Evolutionary conservation across 805 yeast species (phyloP), one percentile per base, ranked within the genome.

Genomic region (Metschnikowia rubicola): DNA sequence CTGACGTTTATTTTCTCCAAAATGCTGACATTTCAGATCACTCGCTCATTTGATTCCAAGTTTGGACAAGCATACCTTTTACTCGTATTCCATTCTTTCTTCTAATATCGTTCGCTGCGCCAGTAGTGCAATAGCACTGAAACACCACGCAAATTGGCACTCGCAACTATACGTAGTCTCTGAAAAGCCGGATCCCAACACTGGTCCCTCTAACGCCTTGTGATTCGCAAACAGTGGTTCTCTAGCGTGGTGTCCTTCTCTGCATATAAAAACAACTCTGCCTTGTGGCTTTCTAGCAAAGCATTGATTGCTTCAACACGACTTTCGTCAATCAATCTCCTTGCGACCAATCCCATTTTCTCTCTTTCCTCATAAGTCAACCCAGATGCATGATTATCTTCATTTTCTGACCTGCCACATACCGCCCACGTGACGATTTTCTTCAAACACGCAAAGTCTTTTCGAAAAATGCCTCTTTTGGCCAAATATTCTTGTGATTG

Each of bases 341-440:
- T 74, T 3, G 91, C 91, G 54, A 70, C 68, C 19, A 79, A 64
- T 0, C 97, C 97, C 31, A 86, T 48, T 29, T 53, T 47, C 55
- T 79, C 83, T 53, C 94, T 73, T 54, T 84, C 75, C 4, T 62
- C 15, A 35, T 37, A 50, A 2, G 68, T 58, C 28, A 83, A 56
- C 3, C 75, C 77, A 2, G 80, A 73, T 29, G 68, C 65, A 55
- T 82, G 88, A 2, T 21, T 64, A 42, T 67, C 73, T 2, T 59
- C 63, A 49, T 65, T 56, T 0, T 72, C 70, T 43, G 75, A 65
- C 15, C 73, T 58, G 1, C 96, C 96, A 57, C 84, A 82, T 0
- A 92, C 88, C 0, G 96, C 96, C 96, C 97, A 90, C 3, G 96
- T 83, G 11, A 83, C 86, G 66, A 87, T 73, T 58, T 81, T 84